phyloP scores from a whole-genome alignment of 768 basidiomycete species.

The Trametes punicea region DNA sequence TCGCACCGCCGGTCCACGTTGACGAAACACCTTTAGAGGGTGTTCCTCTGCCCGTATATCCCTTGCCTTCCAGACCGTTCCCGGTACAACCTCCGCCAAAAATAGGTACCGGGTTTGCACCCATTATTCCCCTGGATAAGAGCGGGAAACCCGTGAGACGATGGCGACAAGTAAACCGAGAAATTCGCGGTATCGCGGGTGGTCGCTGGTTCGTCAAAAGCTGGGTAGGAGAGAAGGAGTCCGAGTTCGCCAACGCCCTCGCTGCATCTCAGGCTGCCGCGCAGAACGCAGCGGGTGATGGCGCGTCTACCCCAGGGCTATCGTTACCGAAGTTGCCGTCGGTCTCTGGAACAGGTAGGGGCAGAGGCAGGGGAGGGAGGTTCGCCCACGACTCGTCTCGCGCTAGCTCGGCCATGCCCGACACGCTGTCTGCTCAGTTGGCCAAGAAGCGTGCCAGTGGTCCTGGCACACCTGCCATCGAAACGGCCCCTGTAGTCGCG shows the following conservation, averaged over 20 bases:
- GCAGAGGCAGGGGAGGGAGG: conserved; percentile 12
- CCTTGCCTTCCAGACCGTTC: conserved; percentile 80
- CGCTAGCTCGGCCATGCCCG: conserved; percentile 23
- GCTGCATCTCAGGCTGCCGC: conserved; percentile 20
- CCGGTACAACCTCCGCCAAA: conserved; percentile 77
- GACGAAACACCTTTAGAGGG: conserved; percentile 55
- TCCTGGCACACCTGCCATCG: conserved; percentile 13
- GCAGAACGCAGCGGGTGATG: conserved; percentile 13
- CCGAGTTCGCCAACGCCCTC: conserved; percentile 46
- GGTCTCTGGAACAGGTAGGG: conserved; percentile 16
- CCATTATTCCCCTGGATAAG: conserved; percentile 63
- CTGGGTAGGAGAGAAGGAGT: conserved; percentile 87
- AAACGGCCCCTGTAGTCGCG: not conserved
- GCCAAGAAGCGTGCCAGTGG: conserved; percentile 22
- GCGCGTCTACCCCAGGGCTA: conserved; percentile 14
- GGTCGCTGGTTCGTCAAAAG: conserved; percentile 76
- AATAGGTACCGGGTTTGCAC: conserved; percentile 71
- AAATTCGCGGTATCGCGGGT: conserved; percentile 79
- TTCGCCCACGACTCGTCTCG: conserved; percentile 23
- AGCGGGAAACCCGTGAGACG: conserved; percentile 57
- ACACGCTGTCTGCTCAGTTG: conserved; percentile 21
- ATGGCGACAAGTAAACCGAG: conserved; percentile 73
- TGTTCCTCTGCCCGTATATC: conserved; percentile 67
- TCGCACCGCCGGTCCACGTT: conserved; percentile 11
- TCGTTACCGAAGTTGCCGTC: conserved; percentile 23